These are phyloP conservation scores for Cucumis cinereus DNA, from an alignment of 306 rosid genomes.

Conservation along the genomic window DNA sequence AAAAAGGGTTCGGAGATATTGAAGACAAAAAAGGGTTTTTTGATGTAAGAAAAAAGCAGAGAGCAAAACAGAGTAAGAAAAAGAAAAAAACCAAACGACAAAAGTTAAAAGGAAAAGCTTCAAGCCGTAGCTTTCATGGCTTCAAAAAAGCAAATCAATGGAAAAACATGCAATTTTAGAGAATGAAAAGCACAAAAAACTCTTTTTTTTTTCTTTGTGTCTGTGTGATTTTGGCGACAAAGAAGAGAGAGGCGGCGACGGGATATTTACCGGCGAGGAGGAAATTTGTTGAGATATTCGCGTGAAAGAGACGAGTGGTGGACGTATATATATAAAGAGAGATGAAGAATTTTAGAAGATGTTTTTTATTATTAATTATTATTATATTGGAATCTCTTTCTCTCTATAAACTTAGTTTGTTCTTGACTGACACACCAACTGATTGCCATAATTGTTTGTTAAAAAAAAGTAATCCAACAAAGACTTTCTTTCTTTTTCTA, in stretches of 20 bases:
- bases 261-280: conserved; percentile 14
- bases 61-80: background rate
- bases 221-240: too few relatives aligned
- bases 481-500: too few relatives aligned
- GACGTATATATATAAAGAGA: conserved; percentile 45
- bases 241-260: too few relatives aligned
- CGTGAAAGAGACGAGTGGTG: conserved; percentile 39
- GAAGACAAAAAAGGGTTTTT: background rate
- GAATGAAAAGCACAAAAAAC: background rate
- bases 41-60: background rate
- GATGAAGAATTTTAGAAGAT: background rate
- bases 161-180: background rate
- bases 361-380: background rate
- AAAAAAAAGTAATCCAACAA: background rate
- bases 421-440: background rate
- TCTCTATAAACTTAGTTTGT: background rate
- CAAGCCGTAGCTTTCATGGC: conserved; percentile 8
- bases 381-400: background rate
- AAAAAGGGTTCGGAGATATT: background rate
- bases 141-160: background rate
- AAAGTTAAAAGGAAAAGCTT: background rate
- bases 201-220: background rate
- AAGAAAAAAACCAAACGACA: background rate
- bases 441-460: background rate
- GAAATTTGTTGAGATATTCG: conserved; percentile 14